Evolutionary conservation across 352 stramenopile genomes (phyloP).

Genomic region (Aphanomyces cochlioides): DNA sequence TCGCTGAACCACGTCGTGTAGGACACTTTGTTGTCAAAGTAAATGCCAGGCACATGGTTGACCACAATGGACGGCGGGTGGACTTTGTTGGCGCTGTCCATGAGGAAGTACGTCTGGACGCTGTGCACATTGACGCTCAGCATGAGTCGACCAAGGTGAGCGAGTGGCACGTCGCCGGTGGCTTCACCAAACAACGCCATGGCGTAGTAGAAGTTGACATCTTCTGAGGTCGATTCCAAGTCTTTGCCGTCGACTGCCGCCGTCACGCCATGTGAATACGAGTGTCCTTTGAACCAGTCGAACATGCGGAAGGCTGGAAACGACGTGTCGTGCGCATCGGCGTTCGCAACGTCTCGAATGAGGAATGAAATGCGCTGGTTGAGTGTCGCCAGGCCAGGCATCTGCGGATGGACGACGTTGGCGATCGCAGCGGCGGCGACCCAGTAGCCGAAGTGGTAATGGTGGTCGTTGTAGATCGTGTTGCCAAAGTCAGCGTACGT

Average conservation of each 20-base stretch:
- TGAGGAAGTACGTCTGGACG: conserved; percentile 67
- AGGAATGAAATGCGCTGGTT: conserved; percentile 60
- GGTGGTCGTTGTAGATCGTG: conserved; percentile 78
- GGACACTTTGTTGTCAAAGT: conserved; percentile 34
- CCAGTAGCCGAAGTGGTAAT: conserved; percentile 82
- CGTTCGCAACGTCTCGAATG: conserved; percentile 69
- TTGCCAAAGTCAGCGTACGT: conserved; percentile 70
- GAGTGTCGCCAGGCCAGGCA: conserved; percentile 48
- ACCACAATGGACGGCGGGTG: conserved; percentile 58
- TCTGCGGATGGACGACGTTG: conserved; percentile 57
- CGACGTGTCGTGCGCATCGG: conserved; percentile 44
- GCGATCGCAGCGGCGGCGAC: conserved; percentile 57
- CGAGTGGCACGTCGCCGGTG: conserved; percentile 50
- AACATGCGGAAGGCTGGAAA: conserved; percentile 74
- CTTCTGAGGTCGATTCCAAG: conserved; percentile 68
- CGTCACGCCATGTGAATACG: conserved; percentile 63
- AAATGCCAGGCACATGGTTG: conserved; percentile 59
- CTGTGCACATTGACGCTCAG: conserved; percentile 58
- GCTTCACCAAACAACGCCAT: conserved; percentile 71
- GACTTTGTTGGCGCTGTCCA: conserved; percentile 52
- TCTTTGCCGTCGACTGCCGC: conserved; percentile 64
- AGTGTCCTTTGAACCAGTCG: conserved; percentile 73
- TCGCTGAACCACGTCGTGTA: conserved; percentile 32
- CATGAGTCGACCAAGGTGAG: conserved; percentile 72
- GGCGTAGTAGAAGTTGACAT: conserved; percentile 77